A percentile compares a stretch with the other conserved stretches of the same genome.
These are phyloP conservation scores for Solanum verrucosum DNA, from an alignment of 257 asterid species.

Conservation along the genomic window DNA sequence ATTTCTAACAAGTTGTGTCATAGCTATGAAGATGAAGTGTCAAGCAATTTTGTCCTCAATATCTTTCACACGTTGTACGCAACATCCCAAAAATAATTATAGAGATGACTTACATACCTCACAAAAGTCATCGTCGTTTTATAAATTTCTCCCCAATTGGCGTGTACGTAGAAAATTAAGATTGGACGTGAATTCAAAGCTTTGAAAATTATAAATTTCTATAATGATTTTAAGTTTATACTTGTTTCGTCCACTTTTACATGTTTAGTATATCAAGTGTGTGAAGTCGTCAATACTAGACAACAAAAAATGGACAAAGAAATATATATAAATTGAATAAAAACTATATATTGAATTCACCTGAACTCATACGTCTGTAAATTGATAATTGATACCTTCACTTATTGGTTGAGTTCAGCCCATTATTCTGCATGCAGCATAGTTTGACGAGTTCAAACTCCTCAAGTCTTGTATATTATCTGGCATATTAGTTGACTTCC, in stretches of 20 bases:
- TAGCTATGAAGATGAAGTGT: background rate
- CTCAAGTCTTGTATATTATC: background rate
- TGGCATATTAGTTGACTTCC: background rate
- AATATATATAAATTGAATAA: too few relatives aligned
- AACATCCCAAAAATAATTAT: background rate
- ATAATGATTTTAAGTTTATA: too few relatives aligned
- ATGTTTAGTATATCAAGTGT: background rate
- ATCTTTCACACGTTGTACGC: background rate
- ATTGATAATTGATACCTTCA: too few relatives aligned
- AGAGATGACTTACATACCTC: background rate
- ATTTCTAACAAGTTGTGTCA: background rate
- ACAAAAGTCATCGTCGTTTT: background rate
- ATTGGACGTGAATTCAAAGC: background rate
- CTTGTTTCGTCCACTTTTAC: too few relatives aligned
- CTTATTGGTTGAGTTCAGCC: too few relatives aligned
- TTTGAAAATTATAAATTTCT: too few relatives aligned
- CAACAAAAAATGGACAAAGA: fast-evolving
- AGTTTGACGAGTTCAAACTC: background rate
- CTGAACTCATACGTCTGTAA: too few relatives aligned
- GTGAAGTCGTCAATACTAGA: too few relatives aligned
- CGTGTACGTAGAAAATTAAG: background rate
- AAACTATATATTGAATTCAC: too few relatives aligned
- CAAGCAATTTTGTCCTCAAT: background rate
- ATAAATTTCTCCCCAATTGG: background rate
- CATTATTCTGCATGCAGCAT: background rate